Base-by-base conservation (phyloP, 208 protist species). In the Trypanosoma brucei region DNA sequence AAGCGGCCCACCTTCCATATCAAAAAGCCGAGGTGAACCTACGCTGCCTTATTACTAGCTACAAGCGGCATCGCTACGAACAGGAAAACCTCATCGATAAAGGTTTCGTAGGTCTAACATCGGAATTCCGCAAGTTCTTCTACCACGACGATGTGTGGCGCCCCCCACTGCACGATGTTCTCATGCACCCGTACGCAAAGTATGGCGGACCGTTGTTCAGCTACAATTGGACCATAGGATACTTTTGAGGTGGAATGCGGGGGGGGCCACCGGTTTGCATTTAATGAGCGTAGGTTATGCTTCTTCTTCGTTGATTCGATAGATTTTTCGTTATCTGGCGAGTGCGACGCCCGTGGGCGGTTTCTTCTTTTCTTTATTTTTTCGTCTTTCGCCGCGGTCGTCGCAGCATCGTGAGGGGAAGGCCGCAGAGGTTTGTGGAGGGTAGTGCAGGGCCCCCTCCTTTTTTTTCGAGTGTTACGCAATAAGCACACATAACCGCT, bases 121-220 rank as follows among this genome's bases (percentile, higher is more conserved):
- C 80, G 2, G 86, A 95, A 72, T 93, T 93, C 72, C 73, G 90
- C 14, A 95, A 95, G 72, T 95, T 95, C 72, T 95, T 95, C 71
- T 95, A 95, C 72, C 90, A 95, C 75, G 84, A 85, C 55, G 90
- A 95, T 55, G 90, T 95, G n/a, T 95, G 86, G 85, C 86, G 90
- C 51, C 90, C 90, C 30, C 70, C 72, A 31, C 64, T 95, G 62
- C 83, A 93, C 68, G 90, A 95, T 57, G 86, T 93, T 71, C 68
- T 95, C n/a, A 76, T 90, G 83, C 86, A 95, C 62, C 90, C 86
- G 2, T 93, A 88, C 51, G 70, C 75, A 34, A 92, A 90, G 72
- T 93, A 84, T 61, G 90, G 90, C 34, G 86, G 90, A n/a, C 85
- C 86, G 1, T 8, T 88, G 9, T 82, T 70, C 37, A 93, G 86